Evolutionary conservation across 2,329 filamentous ascomycete species (phyloP).

Genomic region (Trichoderma gracile): DNA sequence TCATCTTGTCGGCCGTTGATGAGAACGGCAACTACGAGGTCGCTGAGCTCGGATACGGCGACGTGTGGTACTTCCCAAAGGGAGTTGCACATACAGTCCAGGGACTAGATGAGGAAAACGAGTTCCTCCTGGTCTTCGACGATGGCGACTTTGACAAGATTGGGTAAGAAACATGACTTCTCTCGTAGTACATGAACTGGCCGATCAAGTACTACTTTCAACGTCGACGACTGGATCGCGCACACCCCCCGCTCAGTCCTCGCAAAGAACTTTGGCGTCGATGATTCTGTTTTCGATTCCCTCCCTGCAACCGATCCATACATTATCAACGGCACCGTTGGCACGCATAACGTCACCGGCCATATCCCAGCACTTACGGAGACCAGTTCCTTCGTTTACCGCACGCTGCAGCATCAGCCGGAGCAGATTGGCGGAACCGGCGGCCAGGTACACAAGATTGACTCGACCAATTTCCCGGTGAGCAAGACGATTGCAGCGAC

Average conservation of each 20-base stretch:
- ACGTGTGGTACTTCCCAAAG: constrained; percentile 70
- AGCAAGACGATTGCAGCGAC: constrained; percentile 66
- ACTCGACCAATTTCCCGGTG: constrained; percentile 67
- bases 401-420: constrained; percentile 55
- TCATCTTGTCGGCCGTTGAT: constrained; percentile 62
- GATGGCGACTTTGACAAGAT: constrained; percentile 65
- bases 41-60: constrained; percentile 59
- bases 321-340: constrained; percentile 59
- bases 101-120: constrained; percentile 65
- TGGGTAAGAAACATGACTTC: constrained; percentile 44
- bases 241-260: constrained; percentile 64
- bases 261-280: constrained; percentile 68
- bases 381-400: constrained; percentile 63
- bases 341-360: constrained; percentile 42
- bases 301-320: constrained; percentile 61
- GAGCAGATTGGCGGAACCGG: constrained; percentile 61
- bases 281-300: constrained; percentile 58
- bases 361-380: constrained; percentile 49
- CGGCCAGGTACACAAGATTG: constrained; percentile 63
- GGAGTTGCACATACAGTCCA: constrained; percentile 65
- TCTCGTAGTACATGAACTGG: neutral
- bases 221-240: constrained; percentile 68
- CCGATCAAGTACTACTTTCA: constrained; percentile 62
- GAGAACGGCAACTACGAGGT: constrained; percentile 59
- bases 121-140: constrained; percentile 67